A percentile compares a stretch with the other conserved stretches of the same genome.
phyloP scores from a whole-genome alignment of 257 asterid species.

The Solanum virginianum region DNA sequence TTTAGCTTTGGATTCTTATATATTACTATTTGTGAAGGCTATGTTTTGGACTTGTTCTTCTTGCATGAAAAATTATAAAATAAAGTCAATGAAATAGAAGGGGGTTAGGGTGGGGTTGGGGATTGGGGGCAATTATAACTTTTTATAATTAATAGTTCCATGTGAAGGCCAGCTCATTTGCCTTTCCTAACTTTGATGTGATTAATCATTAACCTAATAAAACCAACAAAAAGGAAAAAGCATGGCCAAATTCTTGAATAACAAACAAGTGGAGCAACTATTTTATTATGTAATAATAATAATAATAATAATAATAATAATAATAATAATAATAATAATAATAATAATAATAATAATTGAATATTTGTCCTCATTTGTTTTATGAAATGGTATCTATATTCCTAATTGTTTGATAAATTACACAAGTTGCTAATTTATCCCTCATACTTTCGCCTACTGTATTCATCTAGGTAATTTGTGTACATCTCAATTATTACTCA shows the following conservation, averaged over 20 bases:
- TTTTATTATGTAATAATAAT: background rate
- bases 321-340: too few relatives aligned
- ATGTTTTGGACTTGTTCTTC: background rate
- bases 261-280: background rate
- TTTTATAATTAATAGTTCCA: background rate
- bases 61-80: background rate
- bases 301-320: background rate
- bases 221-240: background rate
- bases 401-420: background rate
- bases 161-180: constrained; percentile 1
- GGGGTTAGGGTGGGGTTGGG: background rate
- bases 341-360: background rate
- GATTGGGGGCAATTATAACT: background rate
- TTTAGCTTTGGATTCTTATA: background rate
- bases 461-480: too few relatives aligned
- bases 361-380: background rate
- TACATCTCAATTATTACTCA: background rate
- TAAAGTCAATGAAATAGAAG: background rate
- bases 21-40: background rate
- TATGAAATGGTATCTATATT: background rate
- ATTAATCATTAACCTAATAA: background rate
- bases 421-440: background rate
- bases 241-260: background rate
- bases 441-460: too few relatives aligned
- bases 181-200: background rate